Conservation (phyloP, 495 filamentous ascomycete species). For the Xylaria sp. region DNA sequence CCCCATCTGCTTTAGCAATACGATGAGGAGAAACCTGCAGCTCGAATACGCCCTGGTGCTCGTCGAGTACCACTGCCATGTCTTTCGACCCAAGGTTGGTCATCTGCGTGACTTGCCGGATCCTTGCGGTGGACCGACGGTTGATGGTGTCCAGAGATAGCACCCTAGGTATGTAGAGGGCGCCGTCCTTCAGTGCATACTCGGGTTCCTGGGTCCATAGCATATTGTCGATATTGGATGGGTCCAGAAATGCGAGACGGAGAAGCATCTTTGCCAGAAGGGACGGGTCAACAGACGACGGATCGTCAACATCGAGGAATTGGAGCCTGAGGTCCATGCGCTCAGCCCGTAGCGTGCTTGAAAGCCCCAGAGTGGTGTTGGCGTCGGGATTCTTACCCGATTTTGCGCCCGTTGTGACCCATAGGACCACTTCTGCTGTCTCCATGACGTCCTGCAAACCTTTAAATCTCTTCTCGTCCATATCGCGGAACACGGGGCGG, state of each 20-base stretch:
- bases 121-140: background rate
- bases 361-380: background rate
- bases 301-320: constrained; percentile 17
- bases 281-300: background rate
- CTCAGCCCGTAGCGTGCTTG: background rate
- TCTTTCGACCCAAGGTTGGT: background rate
- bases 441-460: background rate
- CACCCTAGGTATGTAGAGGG: background rate
- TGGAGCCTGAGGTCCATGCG: constrained; percentile 4
- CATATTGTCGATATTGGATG: background rate
- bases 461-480: constrained; percentile 5
- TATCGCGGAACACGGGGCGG: background rate
- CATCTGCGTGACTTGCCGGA: background rate
- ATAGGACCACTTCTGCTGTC: background rate
- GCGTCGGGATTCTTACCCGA: background rate
- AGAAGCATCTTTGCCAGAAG: background rate
- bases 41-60: background rate
- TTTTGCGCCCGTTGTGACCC: constrained; percentile 30
- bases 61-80: background rate
- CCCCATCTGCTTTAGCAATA: background rate
- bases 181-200: background rate
- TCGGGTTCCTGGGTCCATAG: constrained; percentile 13
- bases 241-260: background rate
- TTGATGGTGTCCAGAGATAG: background rate
- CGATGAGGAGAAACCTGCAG: background rate